Conservation (phyloP, 2,329 filamentous ascomycete species). For the Akanthomyces muscarius region DNA sequence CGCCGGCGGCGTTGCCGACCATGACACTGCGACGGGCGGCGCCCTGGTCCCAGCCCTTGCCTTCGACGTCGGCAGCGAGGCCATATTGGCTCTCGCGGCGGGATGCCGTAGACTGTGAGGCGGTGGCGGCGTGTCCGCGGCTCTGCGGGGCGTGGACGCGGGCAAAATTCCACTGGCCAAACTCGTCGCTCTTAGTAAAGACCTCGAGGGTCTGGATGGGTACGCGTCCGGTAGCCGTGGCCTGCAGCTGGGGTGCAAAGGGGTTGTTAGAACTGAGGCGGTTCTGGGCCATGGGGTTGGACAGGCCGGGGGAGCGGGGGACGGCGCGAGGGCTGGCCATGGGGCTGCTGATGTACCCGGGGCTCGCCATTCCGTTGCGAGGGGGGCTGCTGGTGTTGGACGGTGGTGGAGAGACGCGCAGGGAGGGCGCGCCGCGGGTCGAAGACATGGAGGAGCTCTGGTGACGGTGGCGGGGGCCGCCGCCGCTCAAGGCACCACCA, state of each 20-base stretch:
- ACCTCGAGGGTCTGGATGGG: constrained; percentile 55
- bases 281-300: constrained; percentile 21
- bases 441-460: constrained; percentile 33
- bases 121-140: constrained; percentile 17
- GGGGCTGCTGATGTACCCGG: constrained; percentile 23
- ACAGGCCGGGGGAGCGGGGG: constrained; percentile 25
- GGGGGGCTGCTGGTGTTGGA: constrained; percentile 13
- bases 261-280: constrained; percentile 61
- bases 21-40: constrained; percentile 50
- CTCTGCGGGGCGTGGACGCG: constrained; percentile 36
- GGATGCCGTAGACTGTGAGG: constrained; percentile 22
- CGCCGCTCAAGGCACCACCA: constrained; percentile 31
- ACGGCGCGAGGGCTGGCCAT: constrained; percentile 1
- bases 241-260: constrained; percentile 37
- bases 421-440: constrained; percentile 21
- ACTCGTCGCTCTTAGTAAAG: constrained; percentile 57
- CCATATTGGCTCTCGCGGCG: constrained; percentile 56
- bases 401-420: constrained; percentile 22
- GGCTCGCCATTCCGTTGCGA: constrained; percentile 16
- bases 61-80: constrained; percentile 48
- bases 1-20: constrained; percentile 47
- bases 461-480: constrained; percentile 22
- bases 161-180: constrained; percentile 56
- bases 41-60: constrained; percentile 46
- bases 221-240: constrained; percentile 26